A percentile compares a stretch with the other conserved stretches of the same genome.
Conservation (phyloP, 306 rosid genomes). For the Gillenia trifoliata region DNA sequence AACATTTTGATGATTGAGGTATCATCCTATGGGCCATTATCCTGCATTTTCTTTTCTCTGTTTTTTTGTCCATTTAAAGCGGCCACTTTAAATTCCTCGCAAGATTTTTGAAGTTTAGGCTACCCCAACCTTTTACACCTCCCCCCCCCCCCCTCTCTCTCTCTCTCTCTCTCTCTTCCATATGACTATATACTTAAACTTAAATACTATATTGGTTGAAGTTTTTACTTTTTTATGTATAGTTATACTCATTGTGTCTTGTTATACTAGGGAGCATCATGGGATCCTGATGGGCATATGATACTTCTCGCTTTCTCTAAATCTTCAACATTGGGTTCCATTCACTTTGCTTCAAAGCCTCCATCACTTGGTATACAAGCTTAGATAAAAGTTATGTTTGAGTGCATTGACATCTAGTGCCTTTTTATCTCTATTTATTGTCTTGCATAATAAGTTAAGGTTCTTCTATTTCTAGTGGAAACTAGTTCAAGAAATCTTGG, state of each 20-base stretch:
- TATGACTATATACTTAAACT: too few species aligned
- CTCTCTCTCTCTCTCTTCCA: not conserved
- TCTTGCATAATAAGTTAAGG: not conserved
- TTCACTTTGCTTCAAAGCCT: constrained; percentile 97
- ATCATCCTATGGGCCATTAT: not conserved
- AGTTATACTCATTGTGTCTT: constrained; percentile 12
- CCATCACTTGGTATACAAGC: constrained; percentile 68
- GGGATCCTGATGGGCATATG: constrained; percentile 98
- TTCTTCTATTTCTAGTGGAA: not conserved
- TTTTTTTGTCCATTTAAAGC: not conserved
- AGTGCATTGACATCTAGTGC: not conserved
- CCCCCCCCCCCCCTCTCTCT: not conserved
- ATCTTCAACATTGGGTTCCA: constrained; percentile 83
- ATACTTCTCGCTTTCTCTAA: constrained; percentile 79
- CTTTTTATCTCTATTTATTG: not conserved
- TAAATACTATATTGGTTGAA: constrained; percentile 9
- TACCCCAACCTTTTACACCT: not conserved
- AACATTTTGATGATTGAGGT: not conserved
- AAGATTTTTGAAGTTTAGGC: not conserved
- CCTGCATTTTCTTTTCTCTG: not conserved
- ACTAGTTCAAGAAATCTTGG: not conserved
- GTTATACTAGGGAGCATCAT: constrained; percentile 71
- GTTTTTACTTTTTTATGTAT: not conserved
- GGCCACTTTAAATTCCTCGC: not conserved
- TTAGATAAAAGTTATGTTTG: constrained; percentile 12